Conservation (phyloP, 257 asterid species). For the Solanum neorickii region DNA sequence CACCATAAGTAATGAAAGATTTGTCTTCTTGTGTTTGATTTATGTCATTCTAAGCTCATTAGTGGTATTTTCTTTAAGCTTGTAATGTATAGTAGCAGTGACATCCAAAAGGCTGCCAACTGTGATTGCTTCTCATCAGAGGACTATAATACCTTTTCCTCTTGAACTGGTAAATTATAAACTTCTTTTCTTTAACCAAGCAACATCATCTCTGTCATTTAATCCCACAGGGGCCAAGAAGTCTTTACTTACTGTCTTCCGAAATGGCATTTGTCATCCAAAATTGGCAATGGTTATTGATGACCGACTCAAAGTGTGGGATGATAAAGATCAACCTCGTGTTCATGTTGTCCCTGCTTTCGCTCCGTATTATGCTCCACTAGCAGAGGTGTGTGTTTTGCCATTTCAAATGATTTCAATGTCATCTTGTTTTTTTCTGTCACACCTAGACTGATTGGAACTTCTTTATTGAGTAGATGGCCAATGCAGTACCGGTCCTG, state of each 20-base stretch:
- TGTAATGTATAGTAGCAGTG: not conserved
- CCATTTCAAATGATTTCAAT: conserved; percentile 1
- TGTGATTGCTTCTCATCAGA: not conserved
- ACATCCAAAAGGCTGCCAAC: not conserved
- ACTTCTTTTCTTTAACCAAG: not conserved
- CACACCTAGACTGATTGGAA: not conserved
- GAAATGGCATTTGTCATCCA: conserved; percentile 84
- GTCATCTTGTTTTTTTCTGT: not conserved
- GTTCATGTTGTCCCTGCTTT: conserved; percentile 98
- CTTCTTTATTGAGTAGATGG: conserved; percentile 33
- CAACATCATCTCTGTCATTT: not conserved
- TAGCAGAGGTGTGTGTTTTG: conserved; percentile 71
- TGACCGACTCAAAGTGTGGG: conserved; percentile 97
- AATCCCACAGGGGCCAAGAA: conserved; percentile 63
- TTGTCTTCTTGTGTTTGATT: not conserved
- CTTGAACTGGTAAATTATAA: not conserved
- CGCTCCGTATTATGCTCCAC: conserved; percentile 97
- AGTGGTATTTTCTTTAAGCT: not conserved
- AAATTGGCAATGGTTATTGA: conserved; percentile 98
- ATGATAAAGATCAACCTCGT: conserved; percentile 94
- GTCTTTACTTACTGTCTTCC: conserved; percentile 85
- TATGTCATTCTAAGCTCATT: not conserved
- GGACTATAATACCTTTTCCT: not conserved
- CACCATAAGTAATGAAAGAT: not conserved
- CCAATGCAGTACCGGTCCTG: conserved; percentile 84